phyloP scores from a whole-genome alignment of 2,329 filamentous ascomycete genomes.

The Paecilomyces variotii region DNA sequence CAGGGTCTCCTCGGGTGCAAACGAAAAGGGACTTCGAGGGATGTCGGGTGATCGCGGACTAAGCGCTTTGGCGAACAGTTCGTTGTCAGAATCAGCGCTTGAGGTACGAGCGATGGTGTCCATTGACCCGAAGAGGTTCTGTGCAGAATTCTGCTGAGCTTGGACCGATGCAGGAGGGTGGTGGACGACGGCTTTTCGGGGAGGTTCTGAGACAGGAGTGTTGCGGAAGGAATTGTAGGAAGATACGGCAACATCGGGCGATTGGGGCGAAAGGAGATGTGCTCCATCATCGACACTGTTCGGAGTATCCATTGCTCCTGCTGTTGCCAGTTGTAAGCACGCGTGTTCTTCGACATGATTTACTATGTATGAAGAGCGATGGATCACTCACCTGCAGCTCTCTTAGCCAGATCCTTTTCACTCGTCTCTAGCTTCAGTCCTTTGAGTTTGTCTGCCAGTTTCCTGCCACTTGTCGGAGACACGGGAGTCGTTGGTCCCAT shows the following conservation, averaged over 20 bases:
- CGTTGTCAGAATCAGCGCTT: slow-evolving; percentile 58
- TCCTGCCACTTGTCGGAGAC: slow-evolving; percentile 56
- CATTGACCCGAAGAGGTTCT: slow-evolving; percentile 23
- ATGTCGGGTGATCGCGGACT: slow-evolving; percentile 82
- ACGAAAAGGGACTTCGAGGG: slow-evolving; percentile 71
- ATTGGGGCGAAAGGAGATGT: slow-evolving; percentile 54
- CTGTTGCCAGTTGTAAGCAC: slow-evolving; percentile 11
- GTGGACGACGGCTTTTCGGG: slow-evolving; percentile 23
- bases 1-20: slow-evolving; percentile 38
- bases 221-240: slow-evolving; percentile 51
- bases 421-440: slow-evolving; percentile 72
- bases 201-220: slow-evolving; percentile 6
- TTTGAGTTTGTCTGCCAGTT: slow-evolving; percentile 69
- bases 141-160: slow-evolving; percentile 21
- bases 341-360: slow-evolving; percentile 15
- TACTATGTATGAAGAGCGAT: slow-evolving; percentile 17
- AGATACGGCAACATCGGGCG: slow-evolving; percentile 56
- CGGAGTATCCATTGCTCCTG: not conserved
- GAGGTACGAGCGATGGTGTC: slow-evolving; percentile 24
- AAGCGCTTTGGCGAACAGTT: slow-evolving; percentile 78
- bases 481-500: slow-evolving; percentile 49
- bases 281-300: slow-evolving; percentile 11
- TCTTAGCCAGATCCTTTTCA: slow-evolving; percentile 53
- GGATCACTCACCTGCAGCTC: slow-evolving; percentile 39
- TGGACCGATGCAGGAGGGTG: slow-evolving; percentile 32